Evolutionary conservation across 2,329 filamentous ascomycete species (phyloP), one percentile per base, ranked within the genome.

Genomic region (Moelleriella libera): DNA sequence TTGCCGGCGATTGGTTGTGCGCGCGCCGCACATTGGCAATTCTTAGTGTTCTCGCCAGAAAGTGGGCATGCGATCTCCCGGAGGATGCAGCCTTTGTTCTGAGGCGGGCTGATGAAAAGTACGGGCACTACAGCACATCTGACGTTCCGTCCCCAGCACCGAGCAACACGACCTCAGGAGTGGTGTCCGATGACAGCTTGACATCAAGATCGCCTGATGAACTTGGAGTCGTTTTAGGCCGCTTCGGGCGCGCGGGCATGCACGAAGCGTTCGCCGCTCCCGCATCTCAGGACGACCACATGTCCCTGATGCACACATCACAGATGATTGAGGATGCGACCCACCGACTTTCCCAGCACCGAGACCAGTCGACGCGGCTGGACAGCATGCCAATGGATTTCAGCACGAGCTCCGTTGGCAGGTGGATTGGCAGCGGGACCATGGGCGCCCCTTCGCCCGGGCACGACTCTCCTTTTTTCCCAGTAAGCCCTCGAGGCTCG

Each of bases 1-100:
- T 98, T 56, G 88, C 88, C 0, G 89, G 96, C 62, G 84, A 88
- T 56, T 98, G 92, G 92, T 77, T 88, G 1, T 92, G 88, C 57
- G 90, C 89, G 8, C 76, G 89, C 47, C 78, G 90, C 10, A 90
- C 89, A 0, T 71, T 97, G 6, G 80, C 81, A 50, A 94, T 97
- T 44, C 71, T 98, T 42, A 88, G 84, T 54, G 80, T 94, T 4
- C 77, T 94, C 10, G 83, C 84, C 1, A 78, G 81, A n/a, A 92
- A 92, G 57, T 97, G 92, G 89, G 83, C 82, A 14, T 83, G 95
- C 42, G 81, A 88, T 48, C 65, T 97, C 8, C 90, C 92, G 0
- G 82, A 87, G 50, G 90, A 97, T 63, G 90, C 89, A 0, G 73
- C 77, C 0, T 67, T 74, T 2, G 80, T 94, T 2, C 74, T 97